Conservation (phyloP, 805 yeast species). For the Saturnispora silvae region DNA sequence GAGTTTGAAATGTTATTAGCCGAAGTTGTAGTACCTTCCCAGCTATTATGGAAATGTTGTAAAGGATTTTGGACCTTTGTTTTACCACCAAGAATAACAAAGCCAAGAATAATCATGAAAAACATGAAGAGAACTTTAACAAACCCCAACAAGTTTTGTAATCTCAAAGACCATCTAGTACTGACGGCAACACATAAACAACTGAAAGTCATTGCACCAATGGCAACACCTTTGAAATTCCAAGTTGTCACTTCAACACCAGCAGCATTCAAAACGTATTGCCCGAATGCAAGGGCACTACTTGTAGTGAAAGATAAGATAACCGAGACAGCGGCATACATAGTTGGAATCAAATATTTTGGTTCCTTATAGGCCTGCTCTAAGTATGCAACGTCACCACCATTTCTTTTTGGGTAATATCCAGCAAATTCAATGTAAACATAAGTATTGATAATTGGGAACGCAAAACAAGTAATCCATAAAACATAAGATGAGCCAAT, state of each 20-base stretch:
- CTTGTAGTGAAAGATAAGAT: slow-evolving; percentile 82
- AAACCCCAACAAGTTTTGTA: slow-evolving; percentile 57
- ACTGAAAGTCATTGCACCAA: slow-evolving; percentile 63
- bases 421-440: slow-evolving; percentile 34
- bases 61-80: slow-evolving; percentile 24
- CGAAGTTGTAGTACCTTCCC: slow-evolving; percentile 32
- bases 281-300: slow-evolving; percentile 72
- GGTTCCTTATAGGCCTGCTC: slow-evolving; percentile 65
- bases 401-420: slow-evolving; percentile 47
- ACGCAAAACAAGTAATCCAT: slow-evolving; percentile 33
- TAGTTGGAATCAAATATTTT: slow-evolving; percentile 51
- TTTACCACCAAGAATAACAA: slow-evolving; percentile 75
- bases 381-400: slow-evolving; percentile 77
- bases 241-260: slow-evolving; percentile 56
- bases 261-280: slow-evolving; percentile 67
- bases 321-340: slow-evolving; percentile 62
- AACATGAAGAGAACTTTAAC: slow-evolving; percentile 64
- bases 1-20: slow-evolving; percentile 35
- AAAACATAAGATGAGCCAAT: slow-evolving; percentile 34
- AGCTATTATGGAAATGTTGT: slow-evolving; percentile 26
- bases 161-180: slow-evolving; percentile 54
- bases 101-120: slow-evolving; percentile 66
- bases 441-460: slow-evolving; percentile 28
- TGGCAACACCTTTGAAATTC: slow-evolving; percentile 70
- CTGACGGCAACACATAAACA: slow-evolving; percentile 51